Evolutionary conservation across 805 yeast genomes (phyloP).

Genomic region (Yamadazyma phyllophila): DNA sequence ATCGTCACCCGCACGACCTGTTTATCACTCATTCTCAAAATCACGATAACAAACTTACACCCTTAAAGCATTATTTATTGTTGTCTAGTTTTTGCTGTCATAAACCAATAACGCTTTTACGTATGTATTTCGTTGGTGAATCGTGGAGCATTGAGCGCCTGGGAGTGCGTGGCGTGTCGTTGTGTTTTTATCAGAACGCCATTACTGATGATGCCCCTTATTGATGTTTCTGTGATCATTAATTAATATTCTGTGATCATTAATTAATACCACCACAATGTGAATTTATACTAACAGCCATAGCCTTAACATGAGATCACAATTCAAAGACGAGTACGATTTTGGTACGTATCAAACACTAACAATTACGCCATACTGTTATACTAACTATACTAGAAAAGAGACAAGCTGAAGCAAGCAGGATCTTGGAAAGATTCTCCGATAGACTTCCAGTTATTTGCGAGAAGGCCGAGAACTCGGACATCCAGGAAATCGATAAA

Average conservation of each 20-base stretch:
- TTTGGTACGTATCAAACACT: conserved; percentile 39
- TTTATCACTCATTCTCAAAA: conserved; percentile 4
- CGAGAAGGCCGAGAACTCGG: conserved; percentile 95
- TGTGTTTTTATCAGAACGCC: no score
- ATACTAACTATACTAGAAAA: conserved; percentile 46
- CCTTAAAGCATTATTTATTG: conserved; percentile 3
- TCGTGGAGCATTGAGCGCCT: not conserved
- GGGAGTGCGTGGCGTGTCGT: no score
- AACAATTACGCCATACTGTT: no score
- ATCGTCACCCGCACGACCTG: conserved; percentile 2
- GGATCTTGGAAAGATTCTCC: conserved; percentile 82
- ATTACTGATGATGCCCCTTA: not conserved
- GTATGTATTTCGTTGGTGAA: not conserved
- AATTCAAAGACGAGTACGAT: conserved; percentile 93
- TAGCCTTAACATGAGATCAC: conserved; percentile 65
- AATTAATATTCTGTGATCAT: not conserved
- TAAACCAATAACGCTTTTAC: not conserved
- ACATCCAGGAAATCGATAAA: conserved; percentile 94
- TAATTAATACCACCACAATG: not conserved
- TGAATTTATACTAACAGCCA: conserved; percentile 6
- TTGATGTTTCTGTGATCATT: not conserved
- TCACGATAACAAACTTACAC: conserved; percentile 7
- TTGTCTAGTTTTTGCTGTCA: not conserved
- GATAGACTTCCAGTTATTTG: conserved; percentile 97
- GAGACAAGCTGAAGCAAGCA: conserved; percentile 90